Base-by-base conservation (phyloP, 768 basidiomycete species). In the Hericium erinaceus region DNA sequence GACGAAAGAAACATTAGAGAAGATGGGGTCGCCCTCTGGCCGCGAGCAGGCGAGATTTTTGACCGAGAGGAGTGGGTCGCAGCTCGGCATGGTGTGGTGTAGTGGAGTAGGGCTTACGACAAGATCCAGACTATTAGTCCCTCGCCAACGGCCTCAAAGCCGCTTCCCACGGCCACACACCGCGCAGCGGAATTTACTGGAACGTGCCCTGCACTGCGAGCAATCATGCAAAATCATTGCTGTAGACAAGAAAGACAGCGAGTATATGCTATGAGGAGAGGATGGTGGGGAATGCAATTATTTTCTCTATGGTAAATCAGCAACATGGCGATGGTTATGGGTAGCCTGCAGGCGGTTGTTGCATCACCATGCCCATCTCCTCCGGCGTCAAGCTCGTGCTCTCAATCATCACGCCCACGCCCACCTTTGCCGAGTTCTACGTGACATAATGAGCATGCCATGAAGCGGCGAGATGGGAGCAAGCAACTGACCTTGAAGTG, bases 361-460 rank as follows among this genome's bases (percentile, higher is more conserved):
- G 66, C 20, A 63, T 66, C 51, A 66, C 64, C 67, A 71, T 65
- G 58, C 70, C 72, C 89, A 91, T 89, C 76, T 92, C 89, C 75
- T 92, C 89, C 8, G 87, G 88, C 18, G 86, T 85, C 73, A 92
- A 70, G 61, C 75, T 80, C 39, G 84, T 82, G 68, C 85, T 88
- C 80, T 98, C 95, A 60, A 98, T 92, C 92, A 94, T 95, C 72
- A 98, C 92, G 75, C 95, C 95, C 9, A 98, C 87, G 60, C 95
- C 95, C 59, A 97, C 86, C 74, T 94, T 95, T 28, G 92, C 89
- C 44, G 92, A 77, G 72, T 93, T 94, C 93, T 98, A 63, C 13
- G 58, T 33, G 39, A 54, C 22, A 28, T 48, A 37, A 37, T 49
- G 38, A 41, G 10, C 56, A 39, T 37, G 53, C 39, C 15, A 53